Percentiles rank a stretch among this genome's conserved stretches.
These are phyloP conservation scores for Eucommia ulmoides DNA, from an alignment of 257 asterid genomes.

Conservation along the genomic window DNA sequence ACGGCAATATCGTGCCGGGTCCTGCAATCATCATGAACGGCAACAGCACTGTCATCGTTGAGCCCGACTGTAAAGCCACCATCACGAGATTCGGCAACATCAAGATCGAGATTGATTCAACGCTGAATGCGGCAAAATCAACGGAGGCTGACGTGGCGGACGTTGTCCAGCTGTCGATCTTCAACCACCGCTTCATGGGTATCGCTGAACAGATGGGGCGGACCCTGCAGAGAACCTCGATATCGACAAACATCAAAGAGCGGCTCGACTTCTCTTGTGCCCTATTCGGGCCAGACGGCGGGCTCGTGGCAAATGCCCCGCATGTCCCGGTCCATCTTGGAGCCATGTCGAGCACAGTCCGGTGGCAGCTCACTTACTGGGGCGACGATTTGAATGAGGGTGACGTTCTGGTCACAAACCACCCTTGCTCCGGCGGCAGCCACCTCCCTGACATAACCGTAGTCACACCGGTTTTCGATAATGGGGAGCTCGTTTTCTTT, in stretches of 20 bases:
- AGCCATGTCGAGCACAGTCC: slow-evolving; percentile 97
- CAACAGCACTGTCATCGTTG: slow-evolving; percentile 85
- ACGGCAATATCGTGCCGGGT: slow-evolving; percentile 52
- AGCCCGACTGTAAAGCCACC: slow-evolving; percentile 63
- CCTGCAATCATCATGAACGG: slow-evolving; percentile 95
- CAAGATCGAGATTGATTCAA: slow-evolving; percentile 51
- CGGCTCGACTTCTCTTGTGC: slow-evolving; percentile 96
- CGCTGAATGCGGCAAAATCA: slow-evolving; percentile 20
- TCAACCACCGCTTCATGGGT: slow-evolving; percentile 93
- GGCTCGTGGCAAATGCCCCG: slow-evolving; percentile 96
- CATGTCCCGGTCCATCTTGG: slow-evolving; percentile 98
- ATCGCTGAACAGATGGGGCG: slow-evolving; percentile 99
- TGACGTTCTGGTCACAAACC: slow-evolving; percentile 88
- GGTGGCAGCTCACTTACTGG: slow-evolving; percentile 88
- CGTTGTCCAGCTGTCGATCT: slow-evolving; percentile 92
- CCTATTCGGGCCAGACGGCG: slow-evolving; percentile 89
- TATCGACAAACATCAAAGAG: slow-evolving; percentile 90
- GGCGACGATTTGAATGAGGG: slow-evolving; percentile 68
- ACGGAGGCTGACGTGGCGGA: slow-evolving; percentile 69
- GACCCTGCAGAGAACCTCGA: slow-evolving; percentile 88
- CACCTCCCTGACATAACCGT: slow-evolving; percentile 95
- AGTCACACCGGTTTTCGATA: slow-evolving; percentile 73
- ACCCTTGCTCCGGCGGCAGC: slow-evolving; percentile 96
- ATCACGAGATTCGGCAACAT: slow-evolving; percentile 75
- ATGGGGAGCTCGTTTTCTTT: slow-evolving; percentile 65